Evolutionary conservation across 1,284 basidiomycete genomes (phyloP).

Genomic region (Austropuccinia psidii): DNA sequence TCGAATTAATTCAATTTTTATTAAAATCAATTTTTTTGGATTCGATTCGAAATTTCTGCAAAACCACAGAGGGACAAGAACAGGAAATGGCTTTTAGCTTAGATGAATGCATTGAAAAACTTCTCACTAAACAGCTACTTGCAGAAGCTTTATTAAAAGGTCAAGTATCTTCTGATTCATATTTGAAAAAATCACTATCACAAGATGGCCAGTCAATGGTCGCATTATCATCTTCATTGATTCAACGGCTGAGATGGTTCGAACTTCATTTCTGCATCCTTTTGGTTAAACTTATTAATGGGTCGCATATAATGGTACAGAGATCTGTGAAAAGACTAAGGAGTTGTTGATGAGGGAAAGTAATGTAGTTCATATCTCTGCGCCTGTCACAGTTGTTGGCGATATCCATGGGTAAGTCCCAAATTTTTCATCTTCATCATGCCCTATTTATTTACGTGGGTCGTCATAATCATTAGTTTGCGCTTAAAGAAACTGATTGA

Average conservation of each 20-base stretch:
- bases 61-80: neutral
- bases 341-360: conserved; percentile 98
- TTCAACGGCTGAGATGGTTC: too few relatives aligned
- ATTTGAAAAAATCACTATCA: neutral
- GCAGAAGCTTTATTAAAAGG: conserved; percentile 75
- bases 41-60: too few relatives aligned
- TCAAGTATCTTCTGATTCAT: neutral
- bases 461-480: too few relatives aligned
- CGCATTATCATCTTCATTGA: too few relatives aligned
- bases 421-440: neutral
- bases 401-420: conserved; percentile 90
- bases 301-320: too few relatives aligned
- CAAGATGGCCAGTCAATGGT: too few relatives aligned
- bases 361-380: conserved; percentile 94
- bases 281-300: neutral
- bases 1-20: too few relatives aligned
- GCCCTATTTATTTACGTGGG: too few relatives aligned
- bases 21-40: too few relatives aligned
- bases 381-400: conserved; percentile 98
- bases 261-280: too few relatives aligned
- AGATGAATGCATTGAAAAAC: conserved; percentile 57
- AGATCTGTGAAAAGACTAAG: conserved; percentile 98
- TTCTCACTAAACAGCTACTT: conserved; percentile 81
- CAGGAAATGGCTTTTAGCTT: conserved; percentile 29
- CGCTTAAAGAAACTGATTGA: too few relatives aligned